Evolutionary conservation across 148 eudicot species (phyloP).

Genomic region (Amaranthus palmeri): DNA sequence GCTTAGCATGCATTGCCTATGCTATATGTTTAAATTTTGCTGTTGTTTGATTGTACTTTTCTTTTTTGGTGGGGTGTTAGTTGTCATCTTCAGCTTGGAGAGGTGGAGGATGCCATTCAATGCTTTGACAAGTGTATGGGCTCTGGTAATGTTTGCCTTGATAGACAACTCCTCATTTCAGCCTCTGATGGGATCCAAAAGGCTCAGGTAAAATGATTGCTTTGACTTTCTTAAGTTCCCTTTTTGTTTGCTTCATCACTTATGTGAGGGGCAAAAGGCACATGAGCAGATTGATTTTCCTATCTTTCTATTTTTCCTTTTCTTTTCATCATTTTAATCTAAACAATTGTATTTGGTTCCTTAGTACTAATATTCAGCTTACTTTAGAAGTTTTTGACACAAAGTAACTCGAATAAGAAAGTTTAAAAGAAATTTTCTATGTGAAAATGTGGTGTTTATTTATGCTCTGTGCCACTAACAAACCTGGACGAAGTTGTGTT

Average conservation of each 20-base stretch:
- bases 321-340: background rate
- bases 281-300: background rate
- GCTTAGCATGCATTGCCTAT: constrained; percentile 1
- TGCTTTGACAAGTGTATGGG: constrained; percentile 54
- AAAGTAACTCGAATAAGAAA: constrained; percentile 6
- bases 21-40: background rate
- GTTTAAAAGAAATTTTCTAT: background rate
- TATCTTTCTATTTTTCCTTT: background rate
- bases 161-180: constrained; percentile 66
- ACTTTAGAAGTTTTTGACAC: background rate
- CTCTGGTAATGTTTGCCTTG: constrained; percentile 51
- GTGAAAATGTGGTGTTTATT: background rate
- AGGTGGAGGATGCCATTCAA: constrained; percentile 60
- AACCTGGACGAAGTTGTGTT: too few relatives aligned
- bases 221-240: background rate
- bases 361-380: too few relatives aligned
- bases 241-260: background rate
- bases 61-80: constrained; percentile 29
- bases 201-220: constrained; percentile 53
- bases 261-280: background rate
- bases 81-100: constrained; percentile 82
- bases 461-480: too few relatives aligned
- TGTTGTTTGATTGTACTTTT: background rate
- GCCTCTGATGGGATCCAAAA: constrained; percentile 81
- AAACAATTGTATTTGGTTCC: background rate